These are phyloP conservation scores for Phylloporus rhodoxanthus DNA, from an alignment of 768 basidiomycete genomes.

Conservation along the genomic window DNA sequence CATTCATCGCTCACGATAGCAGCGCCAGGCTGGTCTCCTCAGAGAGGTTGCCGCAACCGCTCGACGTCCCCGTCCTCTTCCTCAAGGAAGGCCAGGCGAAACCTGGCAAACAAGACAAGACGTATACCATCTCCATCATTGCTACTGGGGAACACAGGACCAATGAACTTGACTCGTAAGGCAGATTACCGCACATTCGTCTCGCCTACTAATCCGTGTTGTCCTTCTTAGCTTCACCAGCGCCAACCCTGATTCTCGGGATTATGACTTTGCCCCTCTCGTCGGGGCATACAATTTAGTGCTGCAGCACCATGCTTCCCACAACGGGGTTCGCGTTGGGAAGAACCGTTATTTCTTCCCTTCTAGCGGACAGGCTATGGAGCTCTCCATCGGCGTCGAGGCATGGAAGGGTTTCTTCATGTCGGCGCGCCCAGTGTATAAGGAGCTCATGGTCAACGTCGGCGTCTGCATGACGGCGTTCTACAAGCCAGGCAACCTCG, in stretches of 20 bases:
- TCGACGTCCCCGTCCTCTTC: constrained; percentile 31
- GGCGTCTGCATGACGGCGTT: constrained; percentile 52
- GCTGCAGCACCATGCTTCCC: constrained; percentile 38
- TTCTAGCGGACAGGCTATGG: constrained; percentile 17
- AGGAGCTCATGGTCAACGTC: constrained; percentile 48
- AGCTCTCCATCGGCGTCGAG: constrained; percentile 36
- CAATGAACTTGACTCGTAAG: constrained; percentile 32
- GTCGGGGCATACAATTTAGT: constrained; percentile 45
- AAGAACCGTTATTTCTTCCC: constrained; percentile 49
- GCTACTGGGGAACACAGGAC: constrained; percentile 28
- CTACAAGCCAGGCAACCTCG: constrained; percentile 56
- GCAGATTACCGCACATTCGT: background rate
- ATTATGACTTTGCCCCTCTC: constrained; percentile 39
- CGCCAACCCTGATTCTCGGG: constrained; percentile 33
- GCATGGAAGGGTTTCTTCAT: constrained; percentile 48
- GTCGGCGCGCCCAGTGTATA: constrained; percentile 44
- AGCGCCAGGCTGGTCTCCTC: constrained; percentile 40
- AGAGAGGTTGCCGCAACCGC: constrained; percentile 33
- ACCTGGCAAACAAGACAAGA: constrained; percentile 28
- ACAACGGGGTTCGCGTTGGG: constrained; percentile 43
- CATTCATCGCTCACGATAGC: constrained; percentile 37
- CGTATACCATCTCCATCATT: constrained; percentile 36
- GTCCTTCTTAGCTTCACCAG: constrained; percentile 32
- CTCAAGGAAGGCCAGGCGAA: constrained; percentile 37
- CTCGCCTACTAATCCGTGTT: background rate